Conservation (phyloP, 352 stramenopile species). For the Pythium dissimile region DNA sequence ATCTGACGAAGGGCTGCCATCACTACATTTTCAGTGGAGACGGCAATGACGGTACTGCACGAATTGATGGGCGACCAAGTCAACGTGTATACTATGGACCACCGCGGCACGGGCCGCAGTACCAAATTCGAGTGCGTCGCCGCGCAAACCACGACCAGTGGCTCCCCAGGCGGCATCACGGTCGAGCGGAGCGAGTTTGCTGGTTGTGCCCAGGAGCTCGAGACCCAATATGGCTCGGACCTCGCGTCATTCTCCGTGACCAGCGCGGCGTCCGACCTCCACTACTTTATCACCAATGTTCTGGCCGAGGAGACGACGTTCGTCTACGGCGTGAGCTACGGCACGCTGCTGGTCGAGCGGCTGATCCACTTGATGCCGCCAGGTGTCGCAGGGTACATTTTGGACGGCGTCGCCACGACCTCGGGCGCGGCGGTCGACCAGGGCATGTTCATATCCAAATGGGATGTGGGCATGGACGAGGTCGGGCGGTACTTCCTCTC, state of each 20-base stretch:
- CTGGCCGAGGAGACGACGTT: slow-evolving; percentile 19
- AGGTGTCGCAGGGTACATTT: slow-evolving; percentile 36
- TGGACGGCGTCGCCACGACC: slow-evolving; percentile 31
- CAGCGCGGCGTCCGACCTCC: slow-evolving; percentile 38
- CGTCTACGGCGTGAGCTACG: slow-evolving; percentile 52
- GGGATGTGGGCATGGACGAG: slow-evolving; percentile 1
- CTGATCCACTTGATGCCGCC: slow-evolving; percentile 36
- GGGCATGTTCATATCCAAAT: slow-evolving; percentile 9
- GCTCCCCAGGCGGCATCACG: slow-evolving; percentile 4
- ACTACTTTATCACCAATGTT: background rate
- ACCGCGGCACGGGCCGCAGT: slow-evolving; percentile 41
- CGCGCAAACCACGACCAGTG: slow-evolving; percentile 20
- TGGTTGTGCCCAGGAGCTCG: slow-evolving; percentile 27
- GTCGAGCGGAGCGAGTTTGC: slow-evolving; percentile 19
- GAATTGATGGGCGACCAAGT: slow-evolving; percentile 16
- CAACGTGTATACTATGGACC: slow-evolving; percentile 50
- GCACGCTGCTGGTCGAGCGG: slow-evolving; percentile 37
- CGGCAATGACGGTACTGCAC: slow-evolving; percentile 31
- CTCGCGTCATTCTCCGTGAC: slow-evolving; percentile 35
- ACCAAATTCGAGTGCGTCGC: slow-evolving; percentile 34
- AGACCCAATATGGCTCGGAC: slow-evolving; percentile 28
- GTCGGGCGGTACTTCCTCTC: slow-evolving; percentile 6
- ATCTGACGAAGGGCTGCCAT: background rate
- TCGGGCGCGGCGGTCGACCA: slow-evolving; percentile 14
- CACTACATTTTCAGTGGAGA: background rate